Base-by-base conservation (phyloP, 2,329 filamentous ascomycete genomes). In the Arthroderma sp. region DNA sequence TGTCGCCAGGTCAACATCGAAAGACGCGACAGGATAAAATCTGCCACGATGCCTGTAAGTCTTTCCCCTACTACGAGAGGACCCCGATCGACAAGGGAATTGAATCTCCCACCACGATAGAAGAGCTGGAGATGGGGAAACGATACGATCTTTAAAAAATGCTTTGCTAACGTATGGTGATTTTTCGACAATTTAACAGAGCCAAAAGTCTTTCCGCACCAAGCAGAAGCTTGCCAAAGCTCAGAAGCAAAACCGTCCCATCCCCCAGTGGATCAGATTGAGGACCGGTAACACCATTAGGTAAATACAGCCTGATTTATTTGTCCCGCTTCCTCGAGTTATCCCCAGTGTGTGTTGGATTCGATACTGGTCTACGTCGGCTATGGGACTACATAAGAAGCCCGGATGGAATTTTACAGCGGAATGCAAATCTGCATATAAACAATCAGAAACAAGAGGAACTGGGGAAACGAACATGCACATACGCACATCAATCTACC, bases 181-280 rank as follows among this genome's bases (percentile, higher is more conserved):
- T 40, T 30, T 43, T 28, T 40, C 32, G 30, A 11, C 29, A 15
- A 27, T 29, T 41, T 48, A 50, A 67, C 70, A 96, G 89, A 89
- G 83, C 83, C 87, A 98, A 78, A 98, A 98, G 83, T 85, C 88
- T 70, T 98, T 98, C 87, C 85, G 88, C 72, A 95, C 88, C 75
- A 98, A 98, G 88, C 84, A 93, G 75, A 98, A 98, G 91, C 87
- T 98, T 77, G 91, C 91, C 69, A 95, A 89, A 80, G 91, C 91
- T 70, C 89, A 96, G 80, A 96, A 94, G 82, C 89, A 96, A 80
- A 98, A 98, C 83, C 84, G 91, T 71, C 91, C 91, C 62, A 95
- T 98, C 70, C 91, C 91, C 58, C 91, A 98, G 80, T 98, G 91
- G 91, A 96, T 98, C 71, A 84, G 91, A 70, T 81, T 98, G 67